These are phyloP conservation scores for Cordyceps cicadae DNA, from an alignment of 2,329 filamentous ascomycete genomes.

Conservation along the genomic window DNA sequence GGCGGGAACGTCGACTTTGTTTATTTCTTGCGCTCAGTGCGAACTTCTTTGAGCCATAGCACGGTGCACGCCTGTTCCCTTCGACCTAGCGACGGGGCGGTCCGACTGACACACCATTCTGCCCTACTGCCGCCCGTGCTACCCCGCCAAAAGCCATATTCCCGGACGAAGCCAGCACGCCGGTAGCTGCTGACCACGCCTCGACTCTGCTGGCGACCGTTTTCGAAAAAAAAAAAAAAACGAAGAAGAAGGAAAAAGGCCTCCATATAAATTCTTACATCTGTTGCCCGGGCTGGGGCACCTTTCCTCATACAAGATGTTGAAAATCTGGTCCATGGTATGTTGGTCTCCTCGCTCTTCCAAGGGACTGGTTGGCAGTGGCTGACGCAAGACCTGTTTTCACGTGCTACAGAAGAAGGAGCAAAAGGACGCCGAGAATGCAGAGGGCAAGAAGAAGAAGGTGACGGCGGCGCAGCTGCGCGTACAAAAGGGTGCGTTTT, in stretches of 20 bases:
- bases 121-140: neutral
- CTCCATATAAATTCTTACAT: too few relatives aligned
- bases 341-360: conserved; percentile 2
- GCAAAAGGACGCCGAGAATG: conserved; percentile 88
- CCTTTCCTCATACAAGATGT: conserved; percentile 53
- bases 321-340: conserved; percentile 99
- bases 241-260: too few relatives aligned
- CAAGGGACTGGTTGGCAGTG: neutral
- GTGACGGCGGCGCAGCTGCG: conserved; percentile 92
- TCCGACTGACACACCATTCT: too few relatives aligned
- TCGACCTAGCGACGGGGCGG: neutral
- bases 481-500: conserved; percentile 74
- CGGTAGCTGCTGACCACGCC: too few relatives aligned
- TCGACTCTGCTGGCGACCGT: too few relatives aligned
- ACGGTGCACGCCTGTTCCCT: neutral
- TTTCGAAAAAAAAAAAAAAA: too few relatives aligned
- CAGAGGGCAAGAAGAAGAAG: conserved; percentile 91
- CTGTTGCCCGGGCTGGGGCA: conserved; percentile 14
- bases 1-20: neutral
- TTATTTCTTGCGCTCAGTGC: neutral
- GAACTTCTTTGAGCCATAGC: neutral
- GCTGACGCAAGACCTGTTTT: conserved; percentile 19
- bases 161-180: neutral
- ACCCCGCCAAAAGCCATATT: neutral
- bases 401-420: conserved; percentile 67